phyloP scores from a whole-genome alignment of 306 rosid species.

The Malus orientalis region DNA sequence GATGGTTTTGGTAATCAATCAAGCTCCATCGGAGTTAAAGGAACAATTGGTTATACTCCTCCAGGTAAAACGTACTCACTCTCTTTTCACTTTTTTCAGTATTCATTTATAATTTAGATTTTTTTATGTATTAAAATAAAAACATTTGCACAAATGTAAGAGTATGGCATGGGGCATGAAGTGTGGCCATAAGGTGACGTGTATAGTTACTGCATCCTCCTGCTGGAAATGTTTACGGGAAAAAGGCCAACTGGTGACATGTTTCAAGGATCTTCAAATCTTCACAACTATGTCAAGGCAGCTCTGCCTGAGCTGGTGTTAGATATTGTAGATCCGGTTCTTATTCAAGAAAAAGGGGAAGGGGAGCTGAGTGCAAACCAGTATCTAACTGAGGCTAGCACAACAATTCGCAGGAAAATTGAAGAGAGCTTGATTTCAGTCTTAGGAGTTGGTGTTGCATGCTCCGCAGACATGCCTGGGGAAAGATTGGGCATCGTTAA shows the following conservation, averaged over 20 bases:
- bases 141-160: no score
- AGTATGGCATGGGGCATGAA: no score
- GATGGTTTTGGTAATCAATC: no score
- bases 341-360: not conserved
- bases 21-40: no score
- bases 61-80: no score
- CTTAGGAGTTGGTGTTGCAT: not conserved
- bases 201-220: no score
- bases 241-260: constrained; percentile 3
- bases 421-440: not conserved
- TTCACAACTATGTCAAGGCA: not conserved
- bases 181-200: no score
- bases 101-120: no score
- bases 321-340: not conserved
- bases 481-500: no score
- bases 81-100: no score
- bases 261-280: not conserved
- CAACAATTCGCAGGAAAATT: not conserved
- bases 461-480: not conserved
- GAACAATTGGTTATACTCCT: no score
- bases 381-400: not conserved
- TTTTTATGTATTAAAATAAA: no score
- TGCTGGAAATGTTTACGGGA: constrained; percentile 5
- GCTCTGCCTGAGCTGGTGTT: not conserved
- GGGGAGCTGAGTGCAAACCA: not conserved